phyloP scores from a whole-genome alignment of 179 eudicot genomes.

The Vitellaria paradoxa region DNA sequence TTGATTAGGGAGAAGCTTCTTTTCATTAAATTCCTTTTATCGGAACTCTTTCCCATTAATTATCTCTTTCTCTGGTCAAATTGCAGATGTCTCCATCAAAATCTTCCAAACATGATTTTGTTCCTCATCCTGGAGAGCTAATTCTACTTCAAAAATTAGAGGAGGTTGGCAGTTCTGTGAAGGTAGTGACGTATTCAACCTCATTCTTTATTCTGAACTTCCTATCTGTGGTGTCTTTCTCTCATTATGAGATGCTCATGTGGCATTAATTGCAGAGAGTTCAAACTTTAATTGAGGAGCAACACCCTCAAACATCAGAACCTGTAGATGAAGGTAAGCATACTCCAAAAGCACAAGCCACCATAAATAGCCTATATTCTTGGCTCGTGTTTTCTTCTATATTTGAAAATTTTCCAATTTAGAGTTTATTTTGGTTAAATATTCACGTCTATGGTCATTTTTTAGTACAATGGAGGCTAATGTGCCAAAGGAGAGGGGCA shows the following conservation, averaged over 20 bases:
- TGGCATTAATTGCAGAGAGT: conserved; percentile 52
- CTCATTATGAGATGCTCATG: not conserved
- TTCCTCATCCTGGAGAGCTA: conserved; percentile 38
- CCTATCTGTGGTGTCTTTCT: not conserved
- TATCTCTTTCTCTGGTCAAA: conserved; percentile 14
- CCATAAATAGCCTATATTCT: not conserved
- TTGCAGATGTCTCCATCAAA: conserved; percentile 57
- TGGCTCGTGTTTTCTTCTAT: not conserved
- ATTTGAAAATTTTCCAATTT: not conserved
- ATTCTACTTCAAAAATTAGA: conserved; percentile 64
- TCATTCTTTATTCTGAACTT: not conserved
- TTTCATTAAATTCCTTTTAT: not conserved
- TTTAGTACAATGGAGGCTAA: too few species aligned
- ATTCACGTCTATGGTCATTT: not conserved
- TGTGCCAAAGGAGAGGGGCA: too few species aligned
- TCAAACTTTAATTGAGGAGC: conserved; percentile 53
- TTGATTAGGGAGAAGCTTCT: not conserved
- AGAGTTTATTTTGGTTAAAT: not conserved
- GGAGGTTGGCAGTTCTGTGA: conserved; percentile 70
- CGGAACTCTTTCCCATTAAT: not conserved
- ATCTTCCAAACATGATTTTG: conserved; percentile 35
- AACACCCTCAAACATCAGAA: conserved; percentile 37
- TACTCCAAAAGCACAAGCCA: conserved; percentile 6
- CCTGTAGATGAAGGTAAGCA: conserved; percentile 33
- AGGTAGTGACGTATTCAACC: conserved; percentile 37